Base-by-base conservation (phyloP, 1,284 basidiomycete species). In the Singerocomus inundabilis region DNA sequence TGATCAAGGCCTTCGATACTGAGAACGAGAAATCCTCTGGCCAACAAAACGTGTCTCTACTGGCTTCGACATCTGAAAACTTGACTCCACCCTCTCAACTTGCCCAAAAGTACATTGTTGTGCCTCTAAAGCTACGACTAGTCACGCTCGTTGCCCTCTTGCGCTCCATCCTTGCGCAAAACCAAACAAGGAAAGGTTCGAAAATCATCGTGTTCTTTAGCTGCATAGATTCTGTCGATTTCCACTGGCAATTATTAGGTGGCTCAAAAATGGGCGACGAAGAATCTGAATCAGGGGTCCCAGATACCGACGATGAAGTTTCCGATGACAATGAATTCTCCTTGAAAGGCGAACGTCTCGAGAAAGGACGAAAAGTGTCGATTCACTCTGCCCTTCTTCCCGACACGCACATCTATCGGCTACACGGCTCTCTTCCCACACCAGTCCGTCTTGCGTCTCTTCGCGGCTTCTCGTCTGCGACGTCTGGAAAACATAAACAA, bases 201-300 rank as follows among this genome's bases (percentile, higher is more conserved):
- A 88, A 85, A 64, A 84, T 98, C 38, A 93, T 99, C 46, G 93
- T 99, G 6, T 99, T 99, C 70, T 75, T 99, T 53, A 94, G 89
- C 60, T 98, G 94, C 60, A 99, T 94, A 3, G 95, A 98, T 68
- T 93, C 93, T 2, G 97, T 99, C 30, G 96, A 99, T 68, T 98
- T 94, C 65, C 93, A 98, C 67, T 99, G 92, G 90, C 80, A 80
- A 41, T 75, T 98, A n/a, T 72, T 99, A 0, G 90, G 88, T 1
- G 82, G 85, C 2, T 78, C 90, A 18, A 68, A 71, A 9, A 96
- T 98, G 91, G 81, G 78, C 10, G 75, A 64, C 1, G 62, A 64
- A 3, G 61, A 66, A 31, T 62, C 62, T 2, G 70, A 68, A 10
- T 33, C 60, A 11, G 68, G 61, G 1, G 58, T 59, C 18, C 59